Evolutionary conservation across 2,329 filamentous ascomycete genomes (phyloP).

Genomic region (Bisporella sp.): DNA sequence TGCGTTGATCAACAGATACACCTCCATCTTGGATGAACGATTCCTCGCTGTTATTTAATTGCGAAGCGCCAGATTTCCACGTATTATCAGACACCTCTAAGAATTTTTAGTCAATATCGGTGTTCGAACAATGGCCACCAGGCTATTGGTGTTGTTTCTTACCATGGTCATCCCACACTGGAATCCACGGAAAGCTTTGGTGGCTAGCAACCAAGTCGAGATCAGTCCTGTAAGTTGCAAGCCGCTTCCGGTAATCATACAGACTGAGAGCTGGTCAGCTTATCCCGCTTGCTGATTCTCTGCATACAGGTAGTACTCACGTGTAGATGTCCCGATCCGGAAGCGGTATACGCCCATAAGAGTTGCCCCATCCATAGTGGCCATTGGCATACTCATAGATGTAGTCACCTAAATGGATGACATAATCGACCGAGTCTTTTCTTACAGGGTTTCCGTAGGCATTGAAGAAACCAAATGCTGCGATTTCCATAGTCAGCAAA

Average conservation of each 20-base stretch:
- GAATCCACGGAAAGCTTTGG: constrained; percentile 53
- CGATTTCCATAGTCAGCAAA: background rate
- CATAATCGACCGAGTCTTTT: constrained; percentile 54
- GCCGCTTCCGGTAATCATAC: constrained; percentile 52
- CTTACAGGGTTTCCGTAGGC: constrained; percentile 51
- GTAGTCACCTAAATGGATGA: constrained; percentile 53
- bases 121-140: too few species aligned
- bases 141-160: too few species aligned
- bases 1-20: constrained; percentile 64
- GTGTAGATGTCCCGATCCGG: constrained; percentile 41
- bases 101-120: too few species aligned
- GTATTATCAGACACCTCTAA: constrained; percentile 56
- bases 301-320: background rate
- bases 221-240: constrained; percentile 55
- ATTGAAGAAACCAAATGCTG: constrained; percentile 49
- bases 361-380: constrained; percentile 44
- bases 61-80: constrained; percentile 53
- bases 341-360: constrained; percentile 43
- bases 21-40: constrained; percentile 50
- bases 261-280: constrained; percentile 21
- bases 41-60: constrained; percentile 59
- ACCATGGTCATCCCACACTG: constrained; percentile 55
- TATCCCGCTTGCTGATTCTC: background rate
- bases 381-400: constrained; percentile 55
- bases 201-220: constrained; percentile 49